phyloP scores from a whole-genome alignment of 1,139 yeast genomes.

The Candida albicans region DNA sequence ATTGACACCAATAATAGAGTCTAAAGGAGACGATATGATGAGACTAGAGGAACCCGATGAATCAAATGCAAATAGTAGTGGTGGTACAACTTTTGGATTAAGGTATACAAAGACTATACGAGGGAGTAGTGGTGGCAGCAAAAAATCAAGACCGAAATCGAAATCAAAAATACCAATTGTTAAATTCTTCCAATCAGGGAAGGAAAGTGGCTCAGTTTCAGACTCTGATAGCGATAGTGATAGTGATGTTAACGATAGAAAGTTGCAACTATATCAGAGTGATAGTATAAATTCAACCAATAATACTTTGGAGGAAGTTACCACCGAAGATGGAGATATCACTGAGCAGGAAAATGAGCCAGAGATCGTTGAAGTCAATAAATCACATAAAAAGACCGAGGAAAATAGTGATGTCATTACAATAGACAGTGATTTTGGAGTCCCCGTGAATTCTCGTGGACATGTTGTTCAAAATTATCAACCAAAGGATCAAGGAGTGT shows the following conservation, averaged over 20 bases:
- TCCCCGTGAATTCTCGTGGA: conserved; percentile 22
- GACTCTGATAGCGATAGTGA: conserved; percentile 22
- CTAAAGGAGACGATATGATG: neutral
- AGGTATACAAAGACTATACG: conserved; percentile 8
- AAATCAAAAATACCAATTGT: conserved; percentile 18
- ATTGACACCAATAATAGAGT: conserved; percentile 3
- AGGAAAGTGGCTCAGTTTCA: conserved; percentile 1
- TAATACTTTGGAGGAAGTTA: conserved; percentile 7
- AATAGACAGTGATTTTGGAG: conserved; percentile 38
- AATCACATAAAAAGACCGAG: conserved; percentile 5
- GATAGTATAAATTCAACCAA: conserved; percentile 2
- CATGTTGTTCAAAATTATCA: conserved; percentile 17
- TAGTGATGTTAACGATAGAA: conserved; percentile 14
- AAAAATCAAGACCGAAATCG: conserved; percentile 9
- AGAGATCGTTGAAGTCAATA: neutral
- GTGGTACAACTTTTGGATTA: conserved; percentile 9
- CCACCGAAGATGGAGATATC: conserved; percentile 15
- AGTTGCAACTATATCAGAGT: conserved; percentile 5
- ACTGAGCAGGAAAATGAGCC: conserved; percentile 19
- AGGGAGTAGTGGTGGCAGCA: conserved; percentile 10
- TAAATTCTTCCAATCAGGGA: conserved; percentile 22
- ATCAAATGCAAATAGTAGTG: conserved; percentile 6
- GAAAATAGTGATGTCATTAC: conserved; percentile 23
- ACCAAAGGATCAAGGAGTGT: conserved; percentile 12
- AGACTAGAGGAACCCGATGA: conserved; percentile 2